phyloP scores from a whole-genome alignment of 495 filamentous ascomycete species.

The Beverwykella pulmonaria region DNA sequence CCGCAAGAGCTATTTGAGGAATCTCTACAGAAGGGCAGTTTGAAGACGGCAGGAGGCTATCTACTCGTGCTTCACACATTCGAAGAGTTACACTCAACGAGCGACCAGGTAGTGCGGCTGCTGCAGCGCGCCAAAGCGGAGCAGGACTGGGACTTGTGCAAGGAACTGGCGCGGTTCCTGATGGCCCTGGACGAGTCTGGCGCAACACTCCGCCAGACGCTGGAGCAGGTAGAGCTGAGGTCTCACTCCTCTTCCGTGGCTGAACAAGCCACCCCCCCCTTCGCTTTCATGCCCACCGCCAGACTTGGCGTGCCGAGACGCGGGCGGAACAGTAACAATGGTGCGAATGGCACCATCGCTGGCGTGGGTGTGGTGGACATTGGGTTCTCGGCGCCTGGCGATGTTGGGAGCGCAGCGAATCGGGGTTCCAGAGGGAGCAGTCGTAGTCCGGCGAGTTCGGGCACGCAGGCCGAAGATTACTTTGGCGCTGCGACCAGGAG shows the following conservation, averaged over 20 bases:
- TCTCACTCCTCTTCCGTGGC: conserved; percentile 49
- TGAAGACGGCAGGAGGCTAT: conserved; percentile 96
- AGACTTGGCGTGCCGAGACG: conserved; percentile 25
- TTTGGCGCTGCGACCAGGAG: conserved; percentile 9
- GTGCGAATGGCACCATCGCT: conserved; percentile 1
- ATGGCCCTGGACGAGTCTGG: conserved; percentile 89
- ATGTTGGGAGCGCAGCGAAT: background rate
- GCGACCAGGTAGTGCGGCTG: conserved; percentile 74
- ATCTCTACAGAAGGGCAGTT: conserved; percentile 74
- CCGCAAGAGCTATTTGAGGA: conserved; percentile 92
- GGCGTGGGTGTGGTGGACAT: conserved; percentile 27
- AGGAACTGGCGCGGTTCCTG: conserved; percentile 89
- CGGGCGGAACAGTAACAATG: conserved; percentile 15
- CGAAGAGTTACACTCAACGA: conserved; percentile 76
- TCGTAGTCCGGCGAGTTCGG: conserved; percentile 24
- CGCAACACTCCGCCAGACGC: conserved; percentile 74
- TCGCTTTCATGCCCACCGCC: conserved; percentile 11
- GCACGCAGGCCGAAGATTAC: conserved; percentile 13
- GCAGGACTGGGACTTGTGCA: conserved; percentile 95
- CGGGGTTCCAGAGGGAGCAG: conserved; percentile 20
- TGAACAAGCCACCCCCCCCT: conserved; percentile 16
- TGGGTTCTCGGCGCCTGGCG: conserved; percentile 7
- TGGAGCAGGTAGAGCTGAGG: conserved; percentile 68
- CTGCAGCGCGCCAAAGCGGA: conserved; percentile 79
- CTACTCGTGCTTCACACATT: conserved; percentile 93